Evolutionary conservation across 2,329 filamentous ascomycete genomes (phyloP).

Genomic region (Ophiosphaerella herpotricha): DNA sequence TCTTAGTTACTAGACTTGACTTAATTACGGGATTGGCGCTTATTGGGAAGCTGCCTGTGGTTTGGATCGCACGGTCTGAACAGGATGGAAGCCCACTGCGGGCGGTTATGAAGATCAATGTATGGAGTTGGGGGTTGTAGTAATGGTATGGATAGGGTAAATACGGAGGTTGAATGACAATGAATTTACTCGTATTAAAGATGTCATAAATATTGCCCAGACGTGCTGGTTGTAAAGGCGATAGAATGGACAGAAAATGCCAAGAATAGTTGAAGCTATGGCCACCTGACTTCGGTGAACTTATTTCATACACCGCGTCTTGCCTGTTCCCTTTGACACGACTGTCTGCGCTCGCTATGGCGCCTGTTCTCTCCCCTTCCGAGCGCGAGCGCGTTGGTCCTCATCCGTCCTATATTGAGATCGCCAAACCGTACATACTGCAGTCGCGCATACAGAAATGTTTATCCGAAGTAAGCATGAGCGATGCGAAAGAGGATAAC

Average conservation of each 20-base stretch:
- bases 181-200: background rate
- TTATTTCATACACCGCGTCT: background rate
- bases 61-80: background rate
- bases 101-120: slow-evolving; percentile 9
- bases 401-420: slow-evolving; percentile 66
- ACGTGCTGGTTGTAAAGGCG: background rate
- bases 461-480: slow-evolving; percentile 70
- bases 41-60: slow-evolving; percentile 1
- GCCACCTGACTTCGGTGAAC: slow-evolving; percentile 16
- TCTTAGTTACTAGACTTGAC: slow-evolving; percentile 16
- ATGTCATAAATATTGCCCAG: too few relatives aligned
- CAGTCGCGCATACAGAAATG: slow-evolving; percentile 79
- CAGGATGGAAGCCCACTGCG: slow-evolving; percentile 7
- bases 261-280: slow-evolving; percentile 18
- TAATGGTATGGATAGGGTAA: slow-evolving; percentile 20
- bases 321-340: too few relatives aligned
- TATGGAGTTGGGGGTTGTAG: slow-evolving; percentile 2
- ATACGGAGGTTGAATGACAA: background rate
- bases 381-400: slow-evolving; percentile 51
- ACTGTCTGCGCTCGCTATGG: slow-evolving; percentile 24
- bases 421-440: slow-evolving; percentile 76
- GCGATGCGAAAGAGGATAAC: slow-evolving; percentile 77
- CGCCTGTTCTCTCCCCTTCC: slow-evolving; percentile 32
- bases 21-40: slow-evolving; percentile 32
- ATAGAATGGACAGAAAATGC: background rate